phyloP scores from a whole-genome alignment of 768 basidiomycete species.

The Tulasnella sp. region DNA sequence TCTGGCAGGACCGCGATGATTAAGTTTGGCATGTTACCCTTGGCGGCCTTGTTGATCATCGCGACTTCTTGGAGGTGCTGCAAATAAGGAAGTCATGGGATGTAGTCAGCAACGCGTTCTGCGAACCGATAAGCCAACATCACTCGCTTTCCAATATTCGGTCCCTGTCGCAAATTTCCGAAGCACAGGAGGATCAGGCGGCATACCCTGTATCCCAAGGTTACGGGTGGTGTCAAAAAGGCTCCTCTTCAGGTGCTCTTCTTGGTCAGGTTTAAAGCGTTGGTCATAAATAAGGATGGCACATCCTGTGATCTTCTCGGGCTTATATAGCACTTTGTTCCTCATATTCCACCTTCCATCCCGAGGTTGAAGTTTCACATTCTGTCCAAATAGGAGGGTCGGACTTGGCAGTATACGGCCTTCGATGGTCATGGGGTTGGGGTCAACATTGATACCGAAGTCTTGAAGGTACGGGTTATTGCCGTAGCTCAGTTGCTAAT shows the following conservation, averaged over 20 bases:
- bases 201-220: too few species aligned
- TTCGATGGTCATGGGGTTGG: constrained; percentile 50
- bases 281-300: constrained; percentile 60
- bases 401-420: too few species aligned
- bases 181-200: too few species aligned
- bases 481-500: constrained; percentile 46
- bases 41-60: constrained; percentile 41
- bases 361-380: constrained; percentile 49
- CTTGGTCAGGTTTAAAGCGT: too few species aligned
- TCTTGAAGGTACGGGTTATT: constrained; percentile 69
- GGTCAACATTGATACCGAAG: constrained; percentile 64
- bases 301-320: constrained; percentile 54
- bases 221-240: too few species aligned
- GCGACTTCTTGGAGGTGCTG: constrained; percentile 54
- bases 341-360: constrained; percentile 80
- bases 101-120: too few species aligned
- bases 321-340: constrained; percentile 49
- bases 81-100: too few species aligned
- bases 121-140: too few species aligned
- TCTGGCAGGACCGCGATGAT: constrained; percentile 70
- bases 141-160: too few species aligned
- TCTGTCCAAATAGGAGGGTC: constrained; percentile 57
- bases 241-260: too few species aligned
- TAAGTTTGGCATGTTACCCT: constrained; percentile 47
- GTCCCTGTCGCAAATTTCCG: too few species aligned